Conservation (phyloP, 1,284 basidiomycete species). For the Leccinum holopus region DNA sequence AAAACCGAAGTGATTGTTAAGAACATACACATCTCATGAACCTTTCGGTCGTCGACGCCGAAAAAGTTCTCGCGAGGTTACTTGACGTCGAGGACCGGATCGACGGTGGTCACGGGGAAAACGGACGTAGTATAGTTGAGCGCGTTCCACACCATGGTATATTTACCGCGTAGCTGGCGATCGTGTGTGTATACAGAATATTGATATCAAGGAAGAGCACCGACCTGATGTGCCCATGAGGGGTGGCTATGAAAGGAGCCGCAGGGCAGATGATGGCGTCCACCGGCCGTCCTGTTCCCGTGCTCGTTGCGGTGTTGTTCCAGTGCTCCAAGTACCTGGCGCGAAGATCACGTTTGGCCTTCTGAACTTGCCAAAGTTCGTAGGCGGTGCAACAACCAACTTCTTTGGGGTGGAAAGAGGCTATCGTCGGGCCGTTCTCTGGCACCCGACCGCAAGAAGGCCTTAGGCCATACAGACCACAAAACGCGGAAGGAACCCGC, state of each 20-base stretch:
- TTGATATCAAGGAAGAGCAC: no score
- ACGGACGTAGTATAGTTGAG: conserved; percentile 67
- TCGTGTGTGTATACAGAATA: no score
- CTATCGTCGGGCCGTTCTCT: conserved; percentile 24
- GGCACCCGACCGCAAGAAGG: conserved; percentile 67
- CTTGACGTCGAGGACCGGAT: conserved; percentile 48
- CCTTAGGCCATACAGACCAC: conserved; percentile 67
- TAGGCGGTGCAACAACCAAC: conserved; percentile 40
- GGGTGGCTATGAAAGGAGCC: no score
- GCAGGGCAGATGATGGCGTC: no score
- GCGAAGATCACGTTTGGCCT: conserved; percentile 42
- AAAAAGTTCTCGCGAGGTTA: conserved; percentile 45
- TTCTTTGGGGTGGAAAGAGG: conserved; percentile 21
- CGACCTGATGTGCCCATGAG: no score
- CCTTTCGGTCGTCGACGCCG: conserved; percentile 44
- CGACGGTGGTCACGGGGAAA: conserved; percentile 65
- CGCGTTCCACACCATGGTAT: conserved; percentile 66
- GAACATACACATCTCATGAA: conserved; percentile 55
- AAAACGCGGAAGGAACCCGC: conserved; percentile 67
- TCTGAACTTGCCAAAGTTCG: conserved; percentile 57
- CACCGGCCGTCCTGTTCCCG: no score
- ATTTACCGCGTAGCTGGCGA: conserved; percentile 28
- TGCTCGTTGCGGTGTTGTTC: conserved; percentile 21
- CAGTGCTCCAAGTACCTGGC: conserved; percentile 56
- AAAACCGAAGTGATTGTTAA: background rate